phyloP scores from a whole-genome alignment of 306 rosid genomes.

The Malus sylvestris region DNA sequence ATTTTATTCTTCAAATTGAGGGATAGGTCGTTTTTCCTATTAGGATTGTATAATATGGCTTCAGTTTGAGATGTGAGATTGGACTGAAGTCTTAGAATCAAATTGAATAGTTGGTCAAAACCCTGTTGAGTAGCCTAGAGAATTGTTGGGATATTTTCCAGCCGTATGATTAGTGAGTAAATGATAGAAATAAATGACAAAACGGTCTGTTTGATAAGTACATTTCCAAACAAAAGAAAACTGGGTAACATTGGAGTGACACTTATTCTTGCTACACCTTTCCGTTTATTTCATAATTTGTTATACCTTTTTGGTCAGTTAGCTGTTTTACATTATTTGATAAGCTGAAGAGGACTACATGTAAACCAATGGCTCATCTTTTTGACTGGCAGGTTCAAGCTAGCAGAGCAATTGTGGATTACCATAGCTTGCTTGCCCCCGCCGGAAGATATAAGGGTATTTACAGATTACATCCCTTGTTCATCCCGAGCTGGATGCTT shows the following conservation, averaged over 20 bases:
- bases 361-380: not conserved
- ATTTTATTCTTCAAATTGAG: not conserved
- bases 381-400: conserved; percentile 47
- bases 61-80: not conserved
- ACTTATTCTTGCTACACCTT: not conserved
- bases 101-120: not conserved
- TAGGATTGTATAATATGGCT: not conserved
- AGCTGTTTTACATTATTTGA: conserved; percentile 1
- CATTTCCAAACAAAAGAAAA: not conserved
- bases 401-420: conserved; percentile 45
- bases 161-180: not conserved
- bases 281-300: not conserved
- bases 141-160: not conserved
- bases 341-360: not conserved
- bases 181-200: not conserved
- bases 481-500: not conserved
- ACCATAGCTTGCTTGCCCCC: conserved; percentile 68
- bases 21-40: not conserved
- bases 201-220: not conserved
- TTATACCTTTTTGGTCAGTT: not conserved
- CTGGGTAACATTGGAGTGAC: not conserved
- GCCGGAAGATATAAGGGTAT: conserved; percentile 60
- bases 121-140: not conserved
- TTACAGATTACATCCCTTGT: not conserved
- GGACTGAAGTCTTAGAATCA: not conserved